phyloP scores from a whole-genome alignment of 768 basidiomycete species.

The Tephrocybe sp. region DNA sequence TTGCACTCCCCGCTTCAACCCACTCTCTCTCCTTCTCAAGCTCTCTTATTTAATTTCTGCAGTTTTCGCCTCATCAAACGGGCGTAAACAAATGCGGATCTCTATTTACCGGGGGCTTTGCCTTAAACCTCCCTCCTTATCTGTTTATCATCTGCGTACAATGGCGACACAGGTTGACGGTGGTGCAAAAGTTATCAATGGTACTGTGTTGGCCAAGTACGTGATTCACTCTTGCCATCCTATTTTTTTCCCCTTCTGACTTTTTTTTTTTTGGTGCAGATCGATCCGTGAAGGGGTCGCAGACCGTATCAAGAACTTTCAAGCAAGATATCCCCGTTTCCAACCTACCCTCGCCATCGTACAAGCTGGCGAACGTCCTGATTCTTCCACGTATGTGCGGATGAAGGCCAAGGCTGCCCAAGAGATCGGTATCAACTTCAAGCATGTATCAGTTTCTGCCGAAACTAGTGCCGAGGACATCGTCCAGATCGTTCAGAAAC shows the following conservation, averaged over 20 bases:
- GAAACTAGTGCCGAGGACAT: slow-evolving; percentile 74
- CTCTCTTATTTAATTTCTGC: slow-evolving; percentile 5
- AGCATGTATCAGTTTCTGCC: slow-evolving; percentile 74
- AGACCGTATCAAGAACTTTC: slow-evolving; percentile 62
- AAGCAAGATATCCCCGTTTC: slow-evolving; percentile 80
- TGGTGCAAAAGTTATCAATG: slow-evolving; percentile 69
- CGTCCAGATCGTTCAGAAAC: slow-evolving; percentile 71
- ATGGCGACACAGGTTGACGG: slow-evolving; percentile 33
- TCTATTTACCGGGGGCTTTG: slow-evolving; percentile 16
- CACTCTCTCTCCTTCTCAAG: background rate
- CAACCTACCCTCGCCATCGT: slow-evolving; percentile 89
- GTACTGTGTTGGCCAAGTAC: slow-evolving; percentile 82
- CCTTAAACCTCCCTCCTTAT: slow-evolving; percentile 27
- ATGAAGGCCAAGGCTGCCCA: slow-evolving; percentile 98
- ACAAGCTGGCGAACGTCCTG: slow-evolving; percentile 90
- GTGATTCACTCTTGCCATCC: slow-evolving; percentile 19
- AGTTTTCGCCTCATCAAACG: slow-evolving; percentile 16
- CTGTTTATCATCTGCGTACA: slow-evolving; percentile 34
- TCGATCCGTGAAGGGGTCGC: slow-evolving; percentile 78
- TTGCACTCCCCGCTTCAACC: background rate
- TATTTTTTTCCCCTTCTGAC: slow-evolving; percentile 1
- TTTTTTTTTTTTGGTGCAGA: slow-evolving; percentile 39
- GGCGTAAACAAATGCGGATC: slow-evolving; percentile 25
- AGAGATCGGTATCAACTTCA: slow-evolving; percentile 88
- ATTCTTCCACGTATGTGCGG: slow-evolving; percentile 90